Base-by-base conservation (phyloP, 495 filamentous ascomycete genomes). In the Penicillium ucsense region DNA sequence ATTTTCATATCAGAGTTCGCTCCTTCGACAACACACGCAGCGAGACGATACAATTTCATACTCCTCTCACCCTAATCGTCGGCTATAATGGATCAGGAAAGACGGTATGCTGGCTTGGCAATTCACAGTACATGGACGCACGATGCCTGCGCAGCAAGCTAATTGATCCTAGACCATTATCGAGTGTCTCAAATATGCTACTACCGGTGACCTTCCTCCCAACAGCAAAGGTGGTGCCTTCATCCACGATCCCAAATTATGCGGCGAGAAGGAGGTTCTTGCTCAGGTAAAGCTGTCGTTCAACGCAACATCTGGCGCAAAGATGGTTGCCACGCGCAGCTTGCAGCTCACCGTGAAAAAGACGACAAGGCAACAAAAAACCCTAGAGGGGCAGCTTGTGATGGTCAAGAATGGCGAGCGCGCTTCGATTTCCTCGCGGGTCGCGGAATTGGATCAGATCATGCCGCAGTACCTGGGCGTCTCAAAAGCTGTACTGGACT, bases 181-280 rank as follows among this genome's bases (percentile, higher is more conserved):
- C 68, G 92, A 98, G 64, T 95, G 92, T 61, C 88, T 98, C 55
- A 96, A 96, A 62, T 98, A 95, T 84, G 90, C 85, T 38, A 95
- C 94, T 32, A 96, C 89, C 8, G 92, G 92, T 43, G 85, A 94
- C 50, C 76, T 95, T 3, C 92, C 92, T 28, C 89, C 90, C 30
- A 95, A 95, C 70, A 92, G 85, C 72, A 89, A 85, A 60, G 85
- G 88, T 35, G 92, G 91, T 31, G 91, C 94, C 41, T 98, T 97
- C 61, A 89, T 98, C 46, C 90, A 97, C 62, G 92, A 98, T 53
- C 92, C 94, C 7, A 91, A 89, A 80, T 76, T 96, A 45, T 86
- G 76, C 48, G 85, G 86, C 38, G 91, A 96, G 61, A 90, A 88
- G 55, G 89, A 95, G 56, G 89, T 97, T 6, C 62, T 86, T 36